A percentile compares a stretch with the other conserved stretches of the same genome.
Evolutionary conservation across 306 rosid species (phyloP).

Genomic region (Neltuma alba): DNA sequence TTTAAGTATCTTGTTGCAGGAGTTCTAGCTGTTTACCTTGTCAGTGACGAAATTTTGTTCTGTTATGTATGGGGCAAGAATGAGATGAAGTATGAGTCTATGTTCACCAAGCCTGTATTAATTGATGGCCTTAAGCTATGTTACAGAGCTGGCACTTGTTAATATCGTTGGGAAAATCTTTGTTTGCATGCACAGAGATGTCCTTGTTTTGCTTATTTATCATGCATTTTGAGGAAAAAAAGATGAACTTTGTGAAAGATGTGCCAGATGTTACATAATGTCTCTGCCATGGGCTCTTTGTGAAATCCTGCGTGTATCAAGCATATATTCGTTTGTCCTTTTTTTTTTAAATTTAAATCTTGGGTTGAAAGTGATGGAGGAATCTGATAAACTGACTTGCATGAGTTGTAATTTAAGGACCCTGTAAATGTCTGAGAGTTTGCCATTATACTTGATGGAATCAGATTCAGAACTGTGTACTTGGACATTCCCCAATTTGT

Average conservation of each 20-base stretch:
- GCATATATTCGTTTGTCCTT: neutral
- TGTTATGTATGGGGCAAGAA: neutral
- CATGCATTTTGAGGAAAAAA: neutral
- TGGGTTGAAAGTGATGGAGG: neutral
- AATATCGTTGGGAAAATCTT: neutral
- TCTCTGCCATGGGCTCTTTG: neutral
- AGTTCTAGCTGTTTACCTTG: neutral
- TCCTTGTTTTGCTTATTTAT: neutral
- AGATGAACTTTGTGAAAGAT: neutral
- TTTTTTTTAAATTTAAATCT: neutral
- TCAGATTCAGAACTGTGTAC: neutral
- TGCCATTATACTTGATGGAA: neutral
- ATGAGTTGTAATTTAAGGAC: neutral
- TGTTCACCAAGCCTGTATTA: neutral
- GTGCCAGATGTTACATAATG: neutral
- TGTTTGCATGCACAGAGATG: neutral
- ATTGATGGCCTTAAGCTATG: neutral
- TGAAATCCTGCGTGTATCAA: neutral
- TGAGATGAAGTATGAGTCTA: neutral
- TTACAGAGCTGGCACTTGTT: neutral
- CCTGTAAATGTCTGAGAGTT: neutral
- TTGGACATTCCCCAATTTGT: slow-evolving; percentile 9
- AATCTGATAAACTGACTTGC: neutral
- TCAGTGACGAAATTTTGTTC: neutral
- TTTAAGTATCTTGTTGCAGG: neutral